Evolutionary conservation across 768 basidiomycete species (phyloP), one percentile per base, ranked within the genome.

Genomic region (Leccinum longicurvipes): DNA sequence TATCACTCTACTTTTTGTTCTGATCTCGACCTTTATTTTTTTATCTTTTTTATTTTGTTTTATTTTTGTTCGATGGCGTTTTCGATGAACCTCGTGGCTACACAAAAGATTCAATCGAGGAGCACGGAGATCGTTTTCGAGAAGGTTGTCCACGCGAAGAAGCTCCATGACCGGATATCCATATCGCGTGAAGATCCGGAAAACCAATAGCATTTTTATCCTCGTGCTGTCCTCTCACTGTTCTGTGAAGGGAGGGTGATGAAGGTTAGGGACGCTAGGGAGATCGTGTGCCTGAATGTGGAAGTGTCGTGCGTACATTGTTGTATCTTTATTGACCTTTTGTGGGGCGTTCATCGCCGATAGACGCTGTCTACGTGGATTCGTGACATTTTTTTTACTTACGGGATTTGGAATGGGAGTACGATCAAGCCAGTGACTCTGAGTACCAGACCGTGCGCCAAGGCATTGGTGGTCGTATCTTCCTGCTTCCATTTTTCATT

Each of bases 91-190:
- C 36, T 6, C 36, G n/a, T n/a, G n/a, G n/a, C 11, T 6, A 39
- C 1, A 39, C 36, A 19, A 34, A 50, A 65, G 66, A 52, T 41
- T 32, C 39, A 8, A 31, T 34, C 60, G 19, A 59, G 63, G 48
- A 59, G 53, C 14, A 59, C 66, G 3, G 64, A 65, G 8, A 55
- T 67, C 25, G 29, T 59, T 11, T 66, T 66, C 29, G 64, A 67
- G 46, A 51, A 57, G 6, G 51, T 64, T 21, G 46, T 39, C 36
- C 36, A 46, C 31, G 47, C 21, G 19, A 67, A 62, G 31, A 67
- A 59, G 46, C 17, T 57, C 7, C 56, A 53, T 25, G 46, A 58
- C 48, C 62, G 17, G 14, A 39, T 50, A 10, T 53, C 53, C 8
- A 51, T 59, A n/a, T 9, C 45, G 23, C 49, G 41, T 29, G 52